Evolutionary conservation across 208 protist species (phyloP), one percentile per base, ranked within the genome.

Genomic region (Acanthamoeba lenticulata): DNA sequence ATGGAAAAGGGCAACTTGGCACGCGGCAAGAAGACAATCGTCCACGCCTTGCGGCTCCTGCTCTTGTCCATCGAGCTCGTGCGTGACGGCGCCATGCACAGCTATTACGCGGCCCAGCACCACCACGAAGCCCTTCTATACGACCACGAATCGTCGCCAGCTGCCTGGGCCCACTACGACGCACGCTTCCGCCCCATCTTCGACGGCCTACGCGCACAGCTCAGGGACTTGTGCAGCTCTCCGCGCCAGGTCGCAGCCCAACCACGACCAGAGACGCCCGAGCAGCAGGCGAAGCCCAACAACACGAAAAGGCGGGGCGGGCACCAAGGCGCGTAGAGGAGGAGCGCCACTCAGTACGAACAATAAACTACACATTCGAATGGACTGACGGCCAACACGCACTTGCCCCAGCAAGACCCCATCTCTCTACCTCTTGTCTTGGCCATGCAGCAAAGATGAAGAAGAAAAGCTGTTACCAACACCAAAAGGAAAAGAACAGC

Each of bases 31-130:
- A 93, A 93, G 88, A 93, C 57, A 9, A 15, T 93, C 38, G 88
- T 93, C 9, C 88, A 93, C 40, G 88, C 88, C 24, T n/a, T 93
- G 0, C 88, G 88, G 15, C 62, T 93, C 57, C 24, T 93, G 27
- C 88, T 93, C 11, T 27, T 93, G 17, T 17, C 88, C 88, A 49
- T 36, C 19, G 24, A 93, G 62, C 36, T 93, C 4, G 88, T 32
- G 19, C 40, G 47, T 27, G 60, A 77, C 24, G 88, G 88, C 40
- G 3, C 7, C 24, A 79, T 93, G 60, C n/a, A n/a, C n/a, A 11
- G 34, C 88, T 77, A 44, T 60, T 21, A 72, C 29, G 88, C 62
- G 9, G 88, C 88, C 17, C 55, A 90, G 32, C 29, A 24, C 19
- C 65, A 40, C 83, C 52, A 60, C 52, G 13, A 60, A 15, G 52